A percentile compares a stretch with the other conserved stretches of the same genome.
Evolutionary conservation across 805 yeast genomes (phyloP).

Genomic region (Candida sonorensis): DNA sequence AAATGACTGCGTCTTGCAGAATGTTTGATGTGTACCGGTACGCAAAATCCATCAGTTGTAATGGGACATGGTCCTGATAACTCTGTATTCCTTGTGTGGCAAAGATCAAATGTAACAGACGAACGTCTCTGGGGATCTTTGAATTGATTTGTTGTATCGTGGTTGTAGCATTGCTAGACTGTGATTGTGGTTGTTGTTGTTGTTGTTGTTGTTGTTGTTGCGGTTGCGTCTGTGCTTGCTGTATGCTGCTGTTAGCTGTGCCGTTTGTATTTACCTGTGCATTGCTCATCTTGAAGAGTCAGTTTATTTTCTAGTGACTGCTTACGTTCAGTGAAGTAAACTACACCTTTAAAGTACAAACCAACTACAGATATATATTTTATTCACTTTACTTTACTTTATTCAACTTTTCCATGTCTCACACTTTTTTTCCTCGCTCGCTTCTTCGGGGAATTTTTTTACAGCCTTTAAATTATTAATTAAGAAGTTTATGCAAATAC

Average conservation of each 20-base stretch:
- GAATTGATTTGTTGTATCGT: constrained; percentile 5
- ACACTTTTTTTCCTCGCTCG: no score
- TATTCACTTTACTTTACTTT: no score
- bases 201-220: not conserved
- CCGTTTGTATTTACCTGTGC: no score
- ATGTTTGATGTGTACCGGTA: constrained; percentile 81
- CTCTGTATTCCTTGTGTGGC: constrained; percentile 90
- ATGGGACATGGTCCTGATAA: constrained; percentile 93
- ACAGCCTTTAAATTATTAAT: no score
- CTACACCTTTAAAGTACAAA: no score
- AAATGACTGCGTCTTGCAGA: constrained; percentile 81
- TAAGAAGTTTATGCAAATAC: no score
- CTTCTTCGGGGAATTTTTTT: no score
- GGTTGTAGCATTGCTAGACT: constrained; percentile 1
- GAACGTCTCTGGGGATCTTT: constrained; percentile 79
- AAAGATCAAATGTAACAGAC: constrained; percentile 79
- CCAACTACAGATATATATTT: no score
- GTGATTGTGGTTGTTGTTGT: not conserved
- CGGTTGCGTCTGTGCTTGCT: not conserved
- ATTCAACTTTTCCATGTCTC: no score
- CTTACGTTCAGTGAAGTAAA: no score
- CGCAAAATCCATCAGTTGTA: constrained; percentile 96
- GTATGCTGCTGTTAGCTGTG: not conserved
- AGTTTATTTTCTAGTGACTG: no score
- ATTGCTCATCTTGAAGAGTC: no score